Base-by-base conservation (phyloP, 352 stramenopile genomes). In the Elongisporangium undulatum region DNA sequence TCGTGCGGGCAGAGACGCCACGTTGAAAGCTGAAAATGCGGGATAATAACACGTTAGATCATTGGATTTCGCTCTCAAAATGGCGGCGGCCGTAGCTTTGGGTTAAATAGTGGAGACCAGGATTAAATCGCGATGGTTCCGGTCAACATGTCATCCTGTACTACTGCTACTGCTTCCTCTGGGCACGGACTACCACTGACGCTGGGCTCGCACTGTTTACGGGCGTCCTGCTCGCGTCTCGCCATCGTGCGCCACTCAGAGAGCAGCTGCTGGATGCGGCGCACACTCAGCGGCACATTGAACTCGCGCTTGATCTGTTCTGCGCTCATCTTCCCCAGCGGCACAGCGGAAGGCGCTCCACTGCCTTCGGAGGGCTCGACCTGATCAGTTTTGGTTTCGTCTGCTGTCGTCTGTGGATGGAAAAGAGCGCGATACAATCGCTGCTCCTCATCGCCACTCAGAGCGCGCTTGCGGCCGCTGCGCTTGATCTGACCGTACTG, bases 181-280 rank as follows among this genome's bases (percentile, higher is more conserved):
- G 59, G 29, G 20, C 23, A 50, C 49, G 39, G 34, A 3, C 41
- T 53, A 13, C 10, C 41, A 2, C 55, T 22, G 24, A 61, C 19
- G 22, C 24, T 51, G 41, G n/a, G 29, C 7, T 62, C 34, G 16
- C 55, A 49, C 22, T 65, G 61, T 29, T 50, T 53, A 15, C 22
- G 66, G 51, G 57, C 62, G 57, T 77, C 61, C 59, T 79, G 75
- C 26, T 62, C 50, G 68, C 70, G 63, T 41, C 70, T 67, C 19
- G 72, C 66, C 20, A 69, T 58, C 13, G 60, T 63, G 3, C 75
- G 72, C 75, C 75, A 84, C 41, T 79, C 67, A n/a, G 67, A 81
- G 17, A 84, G 72, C 48, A 84, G 51, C 49, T 84, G 75, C 72
- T 85, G 75, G 22, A 85, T 74, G 58, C 75, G 75, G n/a, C 75